A percentile compares a stretch with the other conserved stretches of the same genome.
These are phyloP conservation scores for Cryptosporidium ubiquitum DNA, from an alignment of 169 alveolate genomes.

Conservation along the genomic window DNA sequence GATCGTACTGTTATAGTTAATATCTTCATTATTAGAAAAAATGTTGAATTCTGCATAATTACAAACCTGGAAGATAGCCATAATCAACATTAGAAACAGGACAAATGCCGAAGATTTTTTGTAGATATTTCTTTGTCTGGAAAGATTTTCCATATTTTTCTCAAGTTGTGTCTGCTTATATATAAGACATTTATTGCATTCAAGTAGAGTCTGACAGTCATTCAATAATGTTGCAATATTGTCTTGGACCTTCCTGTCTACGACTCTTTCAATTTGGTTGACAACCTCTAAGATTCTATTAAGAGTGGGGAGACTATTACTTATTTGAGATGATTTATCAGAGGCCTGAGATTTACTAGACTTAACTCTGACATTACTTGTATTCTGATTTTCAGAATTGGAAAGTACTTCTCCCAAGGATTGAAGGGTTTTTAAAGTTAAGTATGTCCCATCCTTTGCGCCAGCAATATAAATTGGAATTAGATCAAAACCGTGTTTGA, in stretches of 20 bases:
- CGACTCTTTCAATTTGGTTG: slow-evolving; percentile 25
- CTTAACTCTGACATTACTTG: neutral
- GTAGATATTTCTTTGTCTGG: slow-evolving; percentile 1
- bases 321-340: neutral
- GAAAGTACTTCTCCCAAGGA: neutral
- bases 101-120: neutral
- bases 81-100: neutral
- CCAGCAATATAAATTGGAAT: slow-evolving; percentile 77
- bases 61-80: slow-evolving; percentile 14
- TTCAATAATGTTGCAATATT: slow-evolving; percentile 1
- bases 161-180: slow-evolving; percentile 31
- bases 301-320: slow-evolving; percentile 3
- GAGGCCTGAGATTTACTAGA: neutral
- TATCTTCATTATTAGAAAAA: neutral
- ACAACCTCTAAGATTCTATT: slow-evolving; percentile 43
- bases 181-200: slow-evolving; percentile 4
- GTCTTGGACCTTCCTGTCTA: slow-evolving; percentile 51
- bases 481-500: slow-evolving; percentile 75
- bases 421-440: neutral
- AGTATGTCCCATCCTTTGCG: slow-evolving; percentile 76
- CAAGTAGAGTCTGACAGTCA: slow-evolving; percentile 5
- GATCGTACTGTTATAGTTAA: neutral
- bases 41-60: neutral
- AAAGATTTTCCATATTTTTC: neutral
- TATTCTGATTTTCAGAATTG: slow-evolving; percentile 11